Evolutionary conservation across 2,329 filamentous ascomycete species (phyloP).

Genomic region (Bipolaris sorokiniana): DNA sequence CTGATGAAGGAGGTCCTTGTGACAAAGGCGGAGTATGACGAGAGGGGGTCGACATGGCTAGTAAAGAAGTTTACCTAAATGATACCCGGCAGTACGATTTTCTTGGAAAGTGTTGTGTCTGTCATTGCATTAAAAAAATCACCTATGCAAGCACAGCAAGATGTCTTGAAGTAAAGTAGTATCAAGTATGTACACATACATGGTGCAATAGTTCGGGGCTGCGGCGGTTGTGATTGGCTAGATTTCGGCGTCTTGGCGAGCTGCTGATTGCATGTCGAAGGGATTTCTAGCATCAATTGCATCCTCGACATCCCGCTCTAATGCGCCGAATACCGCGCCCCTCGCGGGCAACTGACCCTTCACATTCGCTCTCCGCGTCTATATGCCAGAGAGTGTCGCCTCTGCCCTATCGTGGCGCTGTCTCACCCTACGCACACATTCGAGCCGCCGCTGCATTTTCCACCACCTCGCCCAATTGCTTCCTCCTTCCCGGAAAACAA

Average conservation of each 20-base stretch:
- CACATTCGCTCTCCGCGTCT: conserved; percentile 20
- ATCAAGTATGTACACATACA: too few species aligned
- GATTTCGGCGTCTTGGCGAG: conserved; percentile 25
- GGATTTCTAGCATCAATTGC: conserved; percentile 17
- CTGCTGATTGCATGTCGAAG: conserved; percentile 11
- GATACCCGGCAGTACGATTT: background rate
- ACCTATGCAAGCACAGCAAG: too few species aligned
- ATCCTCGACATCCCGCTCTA: conserved; percentile 30
- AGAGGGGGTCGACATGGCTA: conserved; percentile 76
- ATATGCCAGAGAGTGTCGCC: conserved; percentile 23
- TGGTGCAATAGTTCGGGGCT: conserved; percentile 17
- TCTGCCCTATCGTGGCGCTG: conserved; percentile 18
- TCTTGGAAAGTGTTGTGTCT: background rate
- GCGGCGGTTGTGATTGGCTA: conserved; percentile 29
- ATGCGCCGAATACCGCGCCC: conserved; percentile 49
- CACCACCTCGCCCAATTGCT: conserved; percentile 31
- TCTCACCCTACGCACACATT: conserved; percentile 19
- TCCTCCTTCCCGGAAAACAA: conserved; percentile 38
- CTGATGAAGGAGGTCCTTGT: conserved; percentile 71
- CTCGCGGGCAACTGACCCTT: conserved; percentile 42
- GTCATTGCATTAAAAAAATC: too few species aligned
- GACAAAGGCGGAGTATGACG: conserved; percentile 89
- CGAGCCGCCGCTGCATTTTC: conserved; percentile 38
- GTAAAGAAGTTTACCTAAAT: conserved; percentile 68
- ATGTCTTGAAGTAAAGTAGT: too few species aligned